Evolutionary conservation across 805 yeast genomes (phyloP), one percentile per base, ranked within the genome.

Genomic region (Zygosaccharomyces gambellarensis): DNA sequence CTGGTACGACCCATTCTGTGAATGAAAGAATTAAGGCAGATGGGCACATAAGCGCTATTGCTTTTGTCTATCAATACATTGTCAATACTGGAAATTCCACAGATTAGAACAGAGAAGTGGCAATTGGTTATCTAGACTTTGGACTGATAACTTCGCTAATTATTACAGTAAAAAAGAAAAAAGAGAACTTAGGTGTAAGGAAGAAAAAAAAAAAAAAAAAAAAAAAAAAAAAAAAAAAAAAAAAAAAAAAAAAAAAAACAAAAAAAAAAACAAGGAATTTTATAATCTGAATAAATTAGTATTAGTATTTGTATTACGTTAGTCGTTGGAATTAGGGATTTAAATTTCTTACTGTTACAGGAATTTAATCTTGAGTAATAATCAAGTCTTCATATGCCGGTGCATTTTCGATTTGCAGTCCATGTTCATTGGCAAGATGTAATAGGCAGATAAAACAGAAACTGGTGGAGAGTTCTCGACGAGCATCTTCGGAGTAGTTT

Each of bases 381-480:
- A 45, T 46, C 27, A 68, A 48, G 42, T 68, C 69, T 17, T 58
- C 60, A 36, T 55, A 70, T 21, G 66, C 63, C 5, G 71, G 77
- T 8, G 71, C 77, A 51, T 79, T 77, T 14, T 73, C 70, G 6
- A 89, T 75, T 5, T 71, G 62, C 28, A 89, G 71, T 1, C 90
- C 92, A 60, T 86, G 83, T 64, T 89, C 97, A 62, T 90, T 89
- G 11, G 96, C 95, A 55, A 89, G 71, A 68, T 89, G 97, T 31
- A 89, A 69, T 59, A 88, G 68, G 58, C 95, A 86, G 50, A 89
- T 87, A 59, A 89, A 89, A 60, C 87, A 86, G 65, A 86, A 86
- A 67, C 95, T 84, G 1, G 96, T 88, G 1, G 95, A 85, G 6
- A 90, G 67, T 46, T 89, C 95, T 44, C 75, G 76, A 56, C 74